Conservation (phyloP, 345 rosid genomes). For the Cardamine resedifolia region DNA sequence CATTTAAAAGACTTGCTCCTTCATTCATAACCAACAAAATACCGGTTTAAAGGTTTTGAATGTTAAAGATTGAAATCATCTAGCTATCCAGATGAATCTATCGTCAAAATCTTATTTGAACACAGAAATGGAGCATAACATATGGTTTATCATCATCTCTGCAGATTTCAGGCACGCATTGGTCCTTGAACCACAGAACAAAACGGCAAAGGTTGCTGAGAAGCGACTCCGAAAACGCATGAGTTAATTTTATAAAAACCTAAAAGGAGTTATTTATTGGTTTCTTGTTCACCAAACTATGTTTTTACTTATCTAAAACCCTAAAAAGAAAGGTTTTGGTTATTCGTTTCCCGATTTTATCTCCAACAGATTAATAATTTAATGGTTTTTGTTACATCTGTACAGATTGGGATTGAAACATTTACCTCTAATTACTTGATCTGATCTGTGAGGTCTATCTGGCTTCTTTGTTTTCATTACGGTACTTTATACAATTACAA, state of each 20-base stretch:
- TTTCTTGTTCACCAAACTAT: slow-evolving; percentile 16
- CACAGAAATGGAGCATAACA: slow-evolving; percentile 5
- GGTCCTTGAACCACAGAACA: slow-evolving; percentile 92
- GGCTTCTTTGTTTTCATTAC: neutral
- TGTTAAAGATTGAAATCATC: too few relatives aligned
- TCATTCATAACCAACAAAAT: too few relatives aligned
- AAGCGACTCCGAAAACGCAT: slow-evolving; percentile 63
- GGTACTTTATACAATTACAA: neutral
- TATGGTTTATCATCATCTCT: neutral
- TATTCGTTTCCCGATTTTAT: neutral
- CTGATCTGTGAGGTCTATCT: neutral
- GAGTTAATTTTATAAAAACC: slow-evolving; percentile 31
- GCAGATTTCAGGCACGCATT: slow-evolving; percentile 88
- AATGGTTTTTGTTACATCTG: slow-evolving; percentile 12
- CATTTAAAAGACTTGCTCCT: too few relatives aligned
- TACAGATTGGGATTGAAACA: slow-evolving; percentile 13
- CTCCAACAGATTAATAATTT: neutral
- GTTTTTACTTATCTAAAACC: slow-evolving; percentile 7
- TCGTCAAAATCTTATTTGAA: too few relatives aligned
- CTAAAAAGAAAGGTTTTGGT: slow-evolving; percentile 6
- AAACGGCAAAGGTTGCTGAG: slow-evolving; percentile 63
- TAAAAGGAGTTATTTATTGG: neutral
- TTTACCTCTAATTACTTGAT: neutral
- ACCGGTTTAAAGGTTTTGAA: too few relatives aligned
- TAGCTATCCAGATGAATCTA: too few relatives aligned